Percentiles rank a stretch among this genome's conserved stretches.
Conservation (phyloP, 2,329 filamentous ascomycete genomes). For the Neonectria faginata region DNA sequence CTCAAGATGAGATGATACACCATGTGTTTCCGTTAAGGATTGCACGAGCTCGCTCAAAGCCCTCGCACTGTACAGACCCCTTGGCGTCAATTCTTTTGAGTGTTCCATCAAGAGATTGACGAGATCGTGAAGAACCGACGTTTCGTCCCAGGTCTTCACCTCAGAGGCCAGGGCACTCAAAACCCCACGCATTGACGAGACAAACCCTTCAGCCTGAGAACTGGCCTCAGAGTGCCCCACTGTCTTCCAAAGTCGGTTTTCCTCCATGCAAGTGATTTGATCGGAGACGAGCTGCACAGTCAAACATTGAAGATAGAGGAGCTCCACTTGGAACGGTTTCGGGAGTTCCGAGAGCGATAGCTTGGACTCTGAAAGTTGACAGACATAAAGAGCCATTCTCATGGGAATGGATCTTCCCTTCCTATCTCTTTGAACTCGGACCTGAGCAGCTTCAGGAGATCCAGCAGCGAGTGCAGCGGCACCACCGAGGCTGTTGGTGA, state of each 20-base stretch:
- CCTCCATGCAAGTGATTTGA: constrained; percentile 60
- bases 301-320: constrained; percentile 64
- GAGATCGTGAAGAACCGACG: constrained; percentile 55
- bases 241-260: constrained; percentile 61
- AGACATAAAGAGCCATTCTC: constrained; percentile 79
- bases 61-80: constrained; percentile 65
- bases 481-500: constrained; percentile 79
- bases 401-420: constrained; percentile 78
- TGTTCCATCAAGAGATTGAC: constrained; percentile 59
- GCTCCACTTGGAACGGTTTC: constrained; percentile 58
- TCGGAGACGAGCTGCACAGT: constrained; percentile 65
- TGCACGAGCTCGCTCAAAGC: constrained; percentile 64
- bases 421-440: constrained; percentile 67
- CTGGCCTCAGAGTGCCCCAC: constrained; percentile 52
- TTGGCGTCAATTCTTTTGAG: constrained; percentile 55
- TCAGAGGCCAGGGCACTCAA: constrained; percentile 51
- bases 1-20: constrained; percentile 59
- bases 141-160: constrained; percentile 55
- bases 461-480: constrained; percentile 71
- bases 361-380: constrained; percentile 64
- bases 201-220: constrained; percentile 57
- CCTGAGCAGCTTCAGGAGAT: constrained; percentile 37
- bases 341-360: constrained; percentile 56
- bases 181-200: constrained; percentile 54
- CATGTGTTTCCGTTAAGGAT: constrained; percentile 59